Evolutionary conservation across 768 basidiomycete species (phyloP).

Genomic region (Leccinum longicurvipes): DNA sequence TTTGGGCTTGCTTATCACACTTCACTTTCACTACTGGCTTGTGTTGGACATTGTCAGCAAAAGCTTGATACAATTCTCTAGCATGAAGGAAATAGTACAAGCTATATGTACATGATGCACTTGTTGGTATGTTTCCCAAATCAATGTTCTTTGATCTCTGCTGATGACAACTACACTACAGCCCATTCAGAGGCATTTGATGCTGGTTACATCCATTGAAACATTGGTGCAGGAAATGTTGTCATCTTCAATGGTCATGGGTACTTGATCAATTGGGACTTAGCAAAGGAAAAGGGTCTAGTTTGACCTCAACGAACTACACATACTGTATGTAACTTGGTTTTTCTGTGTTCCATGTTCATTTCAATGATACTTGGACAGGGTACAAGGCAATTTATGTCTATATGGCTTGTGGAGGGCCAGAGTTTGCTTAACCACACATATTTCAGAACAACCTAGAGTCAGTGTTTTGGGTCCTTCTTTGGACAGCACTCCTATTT

Average conservation of each 20-base stretch:
- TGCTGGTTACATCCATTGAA: slow-evolving; percentile 12
- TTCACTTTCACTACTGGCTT: slow-evolving; percentile 4
- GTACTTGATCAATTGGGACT: slow-evolving; percentile 28
- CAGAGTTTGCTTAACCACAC: slow-evolving; percentile 15
- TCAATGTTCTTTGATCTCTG: not conserved
- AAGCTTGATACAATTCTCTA: not conserved
- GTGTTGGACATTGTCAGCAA: slow-evolving; percentile 2
- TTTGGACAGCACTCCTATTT: slow-evolving; percentile 8
- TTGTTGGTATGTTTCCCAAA: not conserved
- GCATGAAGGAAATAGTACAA: not conserved
- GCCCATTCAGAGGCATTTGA: not conserved
- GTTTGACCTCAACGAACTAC: not conserved
- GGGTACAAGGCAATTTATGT: slow-evolving; percentile 18
- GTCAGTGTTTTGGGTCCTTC: slow-evolving; percentile 24
- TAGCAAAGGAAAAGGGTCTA: slow-evolving; percentile 1
- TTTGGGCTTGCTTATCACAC: not conserved
- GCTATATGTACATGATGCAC: slow-evolving; percentile 1
- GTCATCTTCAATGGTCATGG: slow-evolving; percentile 3
- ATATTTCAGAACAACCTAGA: slow-evolving; percentile 30
- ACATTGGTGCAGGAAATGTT: slow-evolving; percentile 27
- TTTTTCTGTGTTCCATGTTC: not conserved
- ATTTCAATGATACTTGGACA: slow-evolving; percentile 1
- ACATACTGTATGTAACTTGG: not conserved
- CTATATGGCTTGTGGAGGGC: slow-evolving; percentile 16
- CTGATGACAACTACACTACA: not conserved